Conservation (phyloP, 208 protist species). For the Acanthamoeba royreba region DNA sequence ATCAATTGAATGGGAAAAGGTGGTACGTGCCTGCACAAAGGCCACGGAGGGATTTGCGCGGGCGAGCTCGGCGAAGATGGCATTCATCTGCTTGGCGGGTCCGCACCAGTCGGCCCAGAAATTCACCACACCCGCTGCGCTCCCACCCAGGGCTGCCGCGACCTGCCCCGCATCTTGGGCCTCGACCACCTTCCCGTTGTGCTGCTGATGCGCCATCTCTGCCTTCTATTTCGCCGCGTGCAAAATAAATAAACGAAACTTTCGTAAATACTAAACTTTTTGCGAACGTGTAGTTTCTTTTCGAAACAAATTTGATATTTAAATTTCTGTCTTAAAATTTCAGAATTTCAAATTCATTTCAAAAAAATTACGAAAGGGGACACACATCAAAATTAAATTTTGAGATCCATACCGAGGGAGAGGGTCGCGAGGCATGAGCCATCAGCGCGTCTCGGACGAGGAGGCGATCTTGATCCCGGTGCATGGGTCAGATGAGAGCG, state of each 20-base stretch:
- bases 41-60: slow-evolving; percentile 60
- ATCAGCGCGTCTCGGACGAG: background rate
- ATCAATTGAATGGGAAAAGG: background rate
- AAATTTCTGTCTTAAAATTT: too few species aligned
- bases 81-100: slow-evolving; percentile 83
- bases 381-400: too few species aligned
- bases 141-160: background rate
- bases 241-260: too few species aligned
- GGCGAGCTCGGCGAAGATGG: slow-evolving; percentile 60
- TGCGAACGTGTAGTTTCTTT: too few species aligned
- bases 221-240: background rate
- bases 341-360: too few species aligned
- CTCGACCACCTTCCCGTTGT: background rate
- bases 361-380: too few species aligned
- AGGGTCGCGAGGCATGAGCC: too few species aligned
- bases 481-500: background rate
- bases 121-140: background rate
- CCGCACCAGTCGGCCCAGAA: slow-evolving; percentile 82
- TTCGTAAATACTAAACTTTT: too few species aligned
- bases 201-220: background rate
- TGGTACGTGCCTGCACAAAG: slow-evolving; percentile 63
- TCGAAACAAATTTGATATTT: too few species aligned
- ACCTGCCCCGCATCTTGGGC: background rate
- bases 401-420: too few species aligned
- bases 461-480: background rate